phyloP scores from a whole-genome alignment of 1,284 basidiomycete species.

The Marasmius fiardii region DNA sequence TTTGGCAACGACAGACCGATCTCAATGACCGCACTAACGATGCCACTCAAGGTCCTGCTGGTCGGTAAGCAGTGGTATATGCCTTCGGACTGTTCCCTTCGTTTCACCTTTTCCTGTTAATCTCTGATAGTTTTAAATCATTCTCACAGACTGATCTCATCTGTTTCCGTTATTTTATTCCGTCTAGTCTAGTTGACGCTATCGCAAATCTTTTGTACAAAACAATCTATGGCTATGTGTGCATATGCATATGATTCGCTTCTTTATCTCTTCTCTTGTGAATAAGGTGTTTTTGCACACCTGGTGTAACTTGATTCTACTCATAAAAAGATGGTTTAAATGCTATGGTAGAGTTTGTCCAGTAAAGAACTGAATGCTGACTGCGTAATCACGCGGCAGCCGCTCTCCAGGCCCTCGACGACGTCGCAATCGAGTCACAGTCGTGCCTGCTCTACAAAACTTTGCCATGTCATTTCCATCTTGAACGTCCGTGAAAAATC shows the following conservation, averaged over 20 bases:
- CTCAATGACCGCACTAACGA: slow-evolving; percentile 23
- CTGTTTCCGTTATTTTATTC: neutral
- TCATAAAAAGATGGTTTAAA: neutral
- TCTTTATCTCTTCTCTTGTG: neutral
- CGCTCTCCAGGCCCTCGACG: too few species aligned
- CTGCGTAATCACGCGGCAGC: too few species aligned
- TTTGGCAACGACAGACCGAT: slow-evolving; percentile 73
- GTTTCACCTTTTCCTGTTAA: neutral
- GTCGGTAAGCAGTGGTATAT: neutral
- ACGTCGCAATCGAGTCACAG: too few species aligned
- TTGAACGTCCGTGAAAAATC: too few species aligned
- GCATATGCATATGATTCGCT: neutral
- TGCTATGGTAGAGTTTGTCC: neutral
- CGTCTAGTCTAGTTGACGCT: neutral
- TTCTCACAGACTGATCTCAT: neutral
- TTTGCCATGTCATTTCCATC: too few species aligned
- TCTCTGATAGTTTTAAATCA: neutral
- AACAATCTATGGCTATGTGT: neutral
- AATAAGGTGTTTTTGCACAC: neutral
- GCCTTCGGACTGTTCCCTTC: neutral
- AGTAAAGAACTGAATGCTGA: too few species aligned
- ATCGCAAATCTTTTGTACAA: neutral
- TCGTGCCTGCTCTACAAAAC: too few species aligned
- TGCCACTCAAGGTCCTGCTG: neutral
- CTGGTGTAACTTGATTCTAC: neutral